Conservation (phyloP, 2,329 filamentous ascomycete species). For the Alternaria longipes region DNA sequence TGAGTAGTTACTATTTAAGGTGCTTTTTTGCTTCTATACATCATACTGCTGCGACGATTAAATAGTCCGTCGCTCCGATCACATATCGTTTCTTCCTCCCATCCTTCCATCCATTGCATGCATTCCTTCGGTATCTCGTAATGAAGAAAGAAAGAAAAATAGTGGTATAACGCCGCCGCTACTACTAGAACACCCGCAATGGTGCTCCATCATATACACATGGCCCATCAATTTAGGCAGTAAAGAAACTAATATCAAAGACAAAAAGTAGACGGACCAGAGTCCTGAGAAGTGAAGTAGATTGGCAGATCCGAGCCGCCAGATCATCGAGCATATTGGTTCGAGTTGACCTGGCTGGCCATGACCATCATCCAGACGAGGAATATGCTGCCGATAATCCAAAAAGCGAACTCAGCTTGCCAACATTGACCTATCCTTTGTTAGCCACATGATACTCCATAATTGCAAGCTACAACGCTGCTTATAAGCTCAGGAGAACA, state of each 20-base stretch:
- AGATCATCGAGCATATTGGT: slow-evolving; percentile 45
- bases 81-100: background rate
- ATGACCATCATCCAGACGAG: slow-evolving; percentile 73
- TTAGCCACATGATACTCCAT: slow-evolving; percentile 23
- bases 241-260: background rate
- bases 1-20: background rate
- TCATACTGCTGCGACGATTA: background rate
- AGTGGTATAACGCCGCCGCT: slow-evolving; percentile 2
- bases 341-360: slow-evolving; percentile 64
- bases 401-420: slow-evolving; percentile 70
- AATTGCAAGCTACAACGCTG: background rate
- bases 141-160: background rate
- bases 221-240: background rate
- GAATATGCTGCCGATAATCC: slow-evolving; percentile 70
- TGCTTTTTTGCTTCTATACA: background rate
- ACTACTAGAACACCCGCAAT: background rate
- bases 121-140: slow-evolving; percentile 1
- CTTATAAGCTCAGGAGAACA: background rate
- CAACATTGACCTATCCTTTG: slow-evolving; percentile 64
- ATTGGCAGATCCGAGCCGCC: background rate
- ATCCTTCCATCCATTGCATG: background rate
- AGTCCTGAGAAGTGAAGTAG: background rate
- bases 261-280: background rate
- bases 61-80: background rate
- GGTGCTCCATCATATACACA: background rate